Evolutionary conservation across 768 basidiomycete genomes (phyloP).

Genomic region (Rhizopogon vinicolor): DNA sequence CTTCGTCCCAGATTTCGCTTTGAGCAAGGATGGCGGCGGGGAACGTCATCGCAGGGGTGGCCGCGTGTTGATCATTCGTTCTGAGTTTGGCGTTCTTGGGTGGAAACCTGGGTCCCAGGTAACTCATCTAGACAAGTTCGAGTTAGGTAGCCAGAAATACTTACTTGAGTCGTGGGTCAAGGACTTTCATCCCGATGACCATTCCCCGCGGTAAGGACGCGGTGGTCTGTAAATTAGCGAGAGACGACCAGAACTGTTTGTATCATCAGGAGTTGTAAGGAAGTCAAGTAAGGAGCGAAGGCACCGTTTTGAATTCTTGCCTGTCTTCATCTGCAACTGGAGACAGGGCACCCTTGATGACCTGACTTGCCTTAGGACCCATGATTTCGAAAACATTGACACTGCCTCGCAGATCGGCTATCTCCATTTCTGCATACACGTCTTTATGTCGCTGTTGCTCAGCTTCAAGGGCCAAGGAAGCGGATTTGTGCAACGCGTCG

Average conservation of each 20-base stretch:
- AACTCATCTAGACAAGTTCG: background rate
- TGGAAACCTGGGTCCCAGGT: conserved; percentile 57
- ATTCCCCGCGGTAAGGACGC: conserved; percentile 69
- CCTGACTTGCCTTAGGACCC: conserved; percentile 79
- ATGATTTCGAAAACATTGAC: conserved; percentile 85
- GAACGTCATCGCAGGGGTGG: conserved; percentile 30
- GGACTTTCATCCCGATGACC: conserved; percentile 71
- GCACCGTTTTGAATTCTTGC: conserved; percentile 57
- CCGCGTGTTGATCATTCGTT: conserved; percentile 21
- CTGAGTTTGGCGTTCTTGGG: conserved; percentile 65
- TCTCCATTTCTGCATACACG: conserved; percentile 42
- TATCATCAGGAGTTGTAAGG: background rate
- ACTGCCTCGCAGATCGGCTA: conserved; percentile 66
- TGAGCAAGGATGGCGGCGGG: conserved; percentile 58
- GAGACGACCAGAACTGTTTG: conserved; percentile 46
- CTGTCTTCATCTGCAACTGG: conserved; percentile 45
- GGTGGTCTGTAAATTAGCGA: conserved; percentile 59
- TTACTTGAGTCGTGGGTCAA: conserved; percentile 86
- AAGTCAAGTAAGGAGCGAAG: background rate
- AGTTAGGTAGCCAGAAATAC: conserved; percentile 14
- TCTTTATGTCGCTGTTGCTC: conserved; percentile 20
- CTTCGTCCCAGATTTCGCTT: conserved; percentile 71
- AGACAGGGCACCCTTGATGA: conserved; percentile 59
- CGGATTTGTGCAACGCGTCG: conserved; percentile 43
- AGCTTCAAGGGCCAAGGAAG: conserved; percentile 44